These are phyloP conservation scores for Aspergillus saccharolyticus DNA, from an alignment of 495 filamentous ascomycete genomes.

Conservation along the genomic window DNA sequence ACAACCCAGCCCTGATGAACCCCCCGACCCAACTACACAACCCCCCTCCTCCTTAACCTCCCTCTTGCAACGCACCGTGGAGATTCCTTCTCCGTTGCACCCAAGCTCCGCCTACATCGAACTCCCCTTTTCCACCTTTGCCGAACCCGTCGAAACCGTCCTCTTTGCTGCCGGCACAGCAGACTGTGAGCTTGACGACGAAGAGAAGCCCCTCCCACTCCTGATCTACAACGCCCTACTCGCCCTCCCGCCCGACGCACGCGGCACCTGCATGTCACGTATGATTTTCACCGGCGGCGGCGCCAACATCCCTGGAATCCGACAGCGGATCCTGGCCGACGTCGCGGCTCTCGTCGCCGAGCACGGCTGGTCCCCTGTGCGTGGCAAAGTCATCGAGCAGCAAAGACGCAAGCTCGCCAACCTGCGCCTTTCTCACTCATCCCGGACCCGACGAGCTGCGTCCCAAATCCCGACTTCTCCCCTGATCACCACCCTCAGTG, in stretches of 20 bases:
- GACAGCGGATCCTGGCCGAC: conserved; percentile 72
- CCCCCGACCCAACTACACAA: neutral
- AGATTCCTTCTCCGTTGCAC: conserved; percentile 42
- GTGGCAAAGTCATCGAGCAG: conserved; percentile 56
- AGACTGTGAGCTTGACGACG: conserved; percentile 66
- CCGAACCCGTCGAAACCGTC: conserved; percentile 68
- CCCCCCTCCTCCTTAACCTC: neutral
- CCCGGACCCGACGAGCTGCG: conserved; percentile 10
- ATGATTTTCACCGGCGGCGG: conserved; percentile 85
- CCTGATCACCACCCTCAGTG: too few relatives aligned
- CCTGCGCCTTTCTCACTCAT: conserved; percentile 31
- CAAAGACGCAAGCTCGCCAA: conserved; percentile 47
- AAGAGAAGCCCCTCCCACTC: conserved; percentile 69
- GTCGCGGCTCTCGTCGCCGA: conserved; percentile 56
- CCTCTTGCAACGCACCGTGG: conserved; percentile 20
- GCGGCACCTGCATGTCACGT: conserved; percentile 81
- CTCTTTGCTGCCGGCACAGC: conserved; percentile 59
- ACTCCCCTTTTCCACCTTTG: conserved; percentile 62
- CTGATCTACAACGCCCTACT: conserved; percentile 75
- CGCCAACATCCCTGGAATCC: conserved; percentile 74
- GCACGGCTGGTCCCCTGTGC: conserved; percentile 72
- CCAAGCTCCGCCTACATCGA: conserved; percentile 36
- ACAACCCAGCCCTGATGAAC: conserved; percentile 3
- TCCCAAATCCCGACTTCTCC: neutral
- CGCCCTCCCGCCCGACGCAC: conserved; percentile 71